Conservation (phyloP, 306 rosid species). For the Prunus mongolica region DNA sequence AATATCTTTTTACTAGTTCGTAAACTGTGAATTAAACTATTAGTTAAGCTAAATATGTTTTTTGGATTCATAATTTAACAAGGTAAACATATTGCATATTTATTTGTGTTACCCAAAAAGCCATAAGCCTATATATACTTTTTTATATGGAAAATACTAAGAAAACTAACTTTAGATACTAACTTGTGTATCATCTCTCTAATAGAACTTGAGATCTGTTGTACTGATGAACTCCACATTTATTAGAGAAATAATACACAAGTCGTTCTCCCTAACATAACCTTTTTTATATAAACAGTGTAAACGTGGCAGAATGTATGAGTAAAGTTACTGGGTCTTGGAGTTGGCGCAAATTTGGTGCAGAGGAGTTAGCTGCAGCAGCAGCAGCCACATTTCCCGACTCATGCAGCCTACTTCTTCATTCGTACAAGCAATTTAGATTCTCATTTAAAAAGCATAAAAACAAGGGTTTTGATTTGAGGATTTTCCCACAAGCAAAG, state of each 20-base stretch:
- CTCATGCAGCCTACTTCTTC: background rate
- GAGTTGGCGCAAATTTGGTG: constrained; percentile 4
- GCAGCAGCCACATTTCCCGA: background rate
- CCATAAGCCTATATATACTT: background rate
- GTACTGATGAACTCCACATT: too few species aligned
- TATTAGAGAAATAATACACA: too few species aligned
- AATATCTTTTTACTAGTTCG: background rate
- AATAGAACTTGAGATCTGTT: too few species aligned
- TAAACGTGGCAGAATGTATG: background rate
- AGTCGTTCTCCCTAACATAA: too few species aligned
- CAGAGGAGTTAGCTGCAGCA: background rate
- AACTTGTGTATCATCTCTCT: too few species aligned
- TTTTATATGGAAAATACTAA: too few species aligned
- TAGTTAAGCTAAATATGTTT: background rate
- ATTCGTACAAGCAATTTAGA: background rate
- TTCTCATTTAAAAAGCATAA: background rate
- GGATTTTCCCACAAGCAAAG: constrained; percentile 1
- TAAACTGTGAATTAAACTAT: background rate
- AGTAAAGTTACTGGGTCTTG: background rate
- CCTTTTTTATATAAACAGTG: background rate
- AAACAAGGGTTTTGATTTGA: background rate
- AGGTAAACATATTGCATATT: background rate
- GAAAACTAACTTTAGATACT: too few species aligned
- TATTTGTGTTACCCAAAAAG: background rate
- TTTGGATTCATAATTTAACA: background rate